Conservation (phyloP, 2,329 filamentous ascomycete species). For the Monilinia aucupariae region DNA sequence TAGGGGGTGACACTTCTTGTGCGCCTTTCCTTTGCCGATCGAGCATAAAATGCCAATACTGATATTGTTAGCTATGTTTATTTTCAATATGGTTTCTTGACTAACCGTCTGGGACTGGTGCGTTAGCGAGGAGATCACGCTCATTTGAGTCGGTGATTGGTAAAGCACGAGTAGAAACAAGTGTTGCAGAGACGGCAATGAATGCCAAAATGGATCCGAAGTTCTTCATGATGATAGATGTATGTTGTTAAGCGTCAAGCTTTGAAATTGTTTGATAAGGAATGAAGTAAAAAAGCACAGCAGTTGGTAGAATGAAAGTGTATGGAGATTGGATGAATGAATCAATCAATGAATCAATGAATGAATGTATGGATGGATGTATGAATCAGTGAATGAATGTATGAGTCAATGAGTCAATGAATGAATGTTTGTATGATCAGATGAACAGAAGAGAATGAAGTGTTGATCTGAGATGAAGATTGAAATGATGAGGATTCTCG, state of each 20-base stretch:
- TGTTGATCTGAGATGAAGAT: slow-evolving; percentile 22
- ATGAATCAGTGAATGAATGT: neutral
- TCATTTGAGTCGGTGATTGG: slow-evolving; percentile 15
- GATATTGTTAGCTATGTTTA: slow-evolving; percentile 8
- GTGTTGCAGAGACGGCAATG: slow-evolving; percentile 36
- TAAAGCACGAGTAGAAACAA: slow-evolving; percentile 34
- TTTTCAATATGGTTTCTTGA: neutral
- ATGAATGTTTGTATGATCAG: too few species aligned
- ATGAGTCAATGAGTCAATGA: too few species aligned
- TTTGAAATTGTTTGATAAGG: slow-evolving; percentile 23
- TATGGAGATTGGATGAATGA: neutral
- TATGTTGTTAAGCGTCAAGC: slow-evolving; percentile 26
- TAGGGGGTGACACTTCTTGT: neutral
- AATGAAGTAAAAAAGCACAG: slow-evolving; percentile 30
- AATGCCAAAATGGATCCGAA: slow-evolving; percentile 37
- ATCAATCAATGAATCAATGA: too few species aligned
- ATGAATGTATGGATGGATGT: neutral
- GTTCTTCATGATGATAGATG: slow-evolving; percentile 38
- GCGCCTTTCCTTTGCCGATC: slow-evolving; percentile 23
- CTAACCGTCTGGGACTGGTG: slow-evolving; percentile 23
- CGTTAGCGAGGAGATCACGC: slow-evolving; percentile 23
- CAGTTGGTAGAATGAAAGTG: slow-evolving; percentile 15
- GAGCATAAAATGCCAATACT: slow-evolving; percentile 24
- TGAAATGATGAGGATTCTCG: neutral
- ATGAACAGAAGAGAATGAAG: slow-evolving; percentile 20